Base-by-base conservation (phyloP, 2,329 filamentous ascomycete genomes). In the Beauveria asiatica region DNA sequence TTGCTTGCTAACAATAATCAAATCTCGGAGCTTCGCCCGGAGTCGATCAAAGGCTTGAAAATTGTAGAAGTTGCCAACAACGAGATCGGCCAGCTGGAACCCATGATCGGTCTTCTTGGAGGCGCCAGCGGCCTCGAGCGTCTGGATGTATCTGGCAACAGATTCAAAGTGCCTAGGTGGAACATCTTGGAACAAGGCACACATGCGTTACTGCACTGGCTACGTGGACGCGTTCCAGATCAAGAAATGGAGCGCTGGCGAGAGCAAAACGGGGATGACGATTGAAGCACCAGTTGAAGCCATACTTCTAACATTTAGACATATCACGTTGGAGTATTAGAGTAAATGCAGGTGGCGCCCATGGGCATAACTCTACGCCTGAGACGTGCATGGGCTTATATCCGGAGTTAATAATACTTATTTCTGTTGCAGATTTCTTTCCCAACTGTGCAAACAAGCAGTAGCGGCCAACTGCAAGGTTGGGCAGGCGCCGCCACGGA, bases 101-200 rank as follows among this genome's bases (percentile, higher is more conserved):
- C 92, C 0, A 84, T 87, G 8, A 80, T 97, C 11, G 93, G 93
- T 0, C 76, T 96, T 13, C 78, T 96, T 0, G 86, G 87, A 25
- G 87, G 86, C 1, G 78, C 72, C 5, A 78, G 79, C 2, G 75
- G 85, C 67, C 64, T 84, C 75, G 76, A 88, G 79, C 73, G 82
- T 58, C 76, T 97, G 10, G 88, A 96, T 52, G 88, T 96, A 4
- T 83, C 83, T 30, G 92, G 92, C 0, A 97, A 97, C 70, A 81
- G 86, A 37, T 97, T 97, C 74, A 82, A 90, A 37, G 91, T 97
- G 37, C 93, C 93, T 0, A 84, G 89, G 60, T 92, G 88, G 76
- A 89, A 88, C 64, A 82, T 96, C 7, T 75, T 97, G 52, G 89
- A 93, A 62, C 89, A 91, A 63, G 93, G 93, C 0, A 97, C 92